Conservation (phyloP, 768 basidiomycete genomes). For the Termitomyces sp. region DNA sequence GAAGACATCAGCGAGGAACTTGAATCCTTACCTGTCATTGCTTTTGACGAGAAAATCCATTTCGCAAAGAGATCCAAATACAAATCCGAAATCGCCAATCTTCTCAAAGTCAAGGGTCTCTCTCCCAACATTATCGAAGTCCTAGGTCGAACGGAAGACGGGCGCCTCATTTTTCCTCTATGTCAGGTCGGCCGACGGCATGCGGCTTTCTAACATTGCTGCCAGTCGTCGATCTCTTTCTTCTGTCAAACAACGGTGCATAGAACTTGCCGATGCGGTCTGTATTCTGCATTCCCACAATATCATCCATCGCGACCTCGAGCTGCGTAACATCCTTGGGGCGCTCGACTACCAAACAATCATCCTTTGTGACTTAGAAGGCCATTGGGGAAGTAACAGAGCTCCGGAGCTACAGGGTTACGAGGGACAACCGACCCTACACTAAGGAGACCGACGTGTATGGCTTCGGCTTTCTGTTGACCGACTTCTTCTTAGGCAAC, state of each 20-base stretch:
- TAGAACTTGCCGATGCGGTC: conserved; percentile 4
- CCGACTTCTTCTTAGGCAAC: neutral
- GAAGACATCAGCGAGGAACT: neutral
- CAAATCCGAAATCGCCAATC: neutral
- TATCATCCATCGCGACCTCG: conserved; percentile 5
- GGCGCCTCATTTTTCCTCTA: neutral
- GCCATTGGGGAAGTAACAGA: neutral
- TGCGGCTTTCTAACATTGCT: neutral
- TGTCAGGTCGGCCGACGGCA: too few species aligned
- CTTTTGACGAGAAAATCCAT: neutral
- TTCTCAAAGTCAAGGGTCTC: conserved; percentile 4
- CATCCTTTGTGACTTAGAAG: conserved; percentile 3
- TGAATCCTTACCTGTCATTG: neutral
- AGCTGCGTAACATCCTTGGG: neutral
- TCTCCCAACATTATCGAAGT: neutral
- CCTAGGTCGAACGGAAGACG: conserved; percentile 2
- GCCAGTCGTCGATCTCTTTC: neutral
- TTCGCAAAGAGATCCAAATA: neutral
- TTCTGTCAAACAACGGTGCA: neutral
- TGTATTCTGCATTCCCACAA: neutral
- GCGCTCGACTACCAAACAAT: neutral
- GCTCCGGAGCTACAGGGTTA: neutral
- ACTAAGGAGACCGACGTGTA: conserved; percentile 4
- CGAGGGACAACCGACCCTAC: neutral
- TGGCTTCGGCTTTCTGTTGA: neutral